Conservation (phyloP, 2,329 filamentous ascomycete genomes). For the Lasiodiplodia sp. region DNA sequence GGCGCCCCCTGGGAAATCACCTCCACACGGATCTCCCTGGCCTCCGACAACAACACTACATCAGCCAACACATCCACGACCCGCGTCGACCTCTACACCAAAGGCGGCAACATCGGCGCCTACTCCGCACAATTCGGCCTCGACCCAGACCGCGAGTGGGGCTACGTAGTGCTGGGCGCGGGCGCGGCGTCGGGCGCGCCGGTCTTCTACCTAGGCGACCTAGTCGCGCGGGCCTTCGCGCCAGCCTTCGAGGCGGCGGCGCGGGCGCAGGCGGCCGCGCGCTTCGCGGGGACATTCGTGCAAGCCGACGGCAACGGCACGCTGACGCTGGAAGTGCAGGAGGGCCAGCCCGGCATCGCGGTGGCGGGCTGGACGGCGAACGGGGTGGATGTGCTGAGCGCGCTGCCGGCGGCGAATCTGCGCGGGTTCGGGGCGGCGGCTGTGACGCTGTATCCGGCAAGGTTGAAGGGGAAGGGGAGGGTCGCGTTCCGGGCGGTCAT, state of each 20-base stretch:
- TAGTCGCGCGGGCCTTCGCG: slow-evolving; percentile 26
- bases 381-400: slow-evolving; percentile 34
- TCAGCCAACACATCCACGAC: background rate
- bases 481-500: slow-evolving; percentile 9
- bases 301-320: background rate
- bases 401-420: background rate
- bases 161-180: slow-evolving; percentile 26
- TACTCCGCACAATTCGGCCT: slow-evolving; percentile 27
- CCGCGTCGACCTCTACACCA: slow-evolving; percentile 36
- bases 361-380: slow-evolving; percentile 34
- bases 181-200: slow-evolving; percentile 23
- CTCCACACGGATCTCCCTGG: slow-evolving; percentile 31
- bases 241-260: slow-evolving; percentile 35
- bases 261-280: slow-evolving; percentile 32
- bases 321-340: slow-evolving; percentile 31
- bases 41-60: slow-evolving; percentile 5
- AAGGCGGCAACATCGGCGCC: slow-evolving; percentile 28
- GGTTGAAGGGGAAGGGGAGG: background rate
- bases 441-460: slow-evolving; percentile 3
- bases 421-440: background rate
- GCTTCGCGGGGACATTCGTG: slow-evolving; percentile 33
- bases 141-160: slow-evolving; percentile 28
- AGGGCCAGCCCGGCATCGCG: slow-evolving; percentile 33
- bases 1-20: slow-evolving; percentile 39
- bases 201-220: background rate